Evolutionary conservation across 208 protist species (phyloP).

Genomic region (Leptomonas pyrrhocoris): DNA sequence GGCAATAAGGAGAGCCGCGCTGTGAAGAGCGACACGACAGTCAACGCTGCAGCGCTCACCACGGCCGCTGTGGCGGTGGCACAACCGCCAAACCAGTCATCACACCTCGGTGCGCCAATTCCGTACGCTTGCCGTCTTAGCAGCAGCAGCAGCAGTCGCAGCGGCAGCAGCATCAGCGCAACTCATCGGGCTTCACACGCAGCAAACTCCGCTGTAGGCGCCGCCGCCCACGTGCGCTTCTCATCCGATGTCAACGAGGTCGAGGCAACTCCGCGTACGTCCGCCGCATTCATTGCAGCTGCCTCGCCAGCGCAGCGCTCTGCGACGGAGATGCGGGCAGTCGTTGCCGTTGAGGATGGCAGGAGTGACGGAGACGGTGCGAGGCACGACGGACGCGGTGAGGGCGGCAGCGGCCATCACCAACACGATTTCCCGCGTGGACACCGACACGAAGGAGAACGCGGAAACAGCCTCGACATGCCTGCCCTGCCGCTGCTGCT

Average conservation of each 20-base stretch:
- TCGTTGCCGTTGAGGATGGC: neutral
- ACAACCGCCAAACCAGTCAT: too few relatives aligned
- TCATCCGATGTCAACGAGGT: slow-evolving; percentile 14
- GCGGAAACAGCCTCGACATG: neutral
- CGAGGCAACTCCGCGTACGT: slow-evolving; percentile 4
- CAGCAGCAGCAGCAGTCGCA: neutral
- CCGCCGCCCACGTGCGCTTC: slow-evolving; percentile 18
- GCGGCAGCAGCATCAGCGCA: neutral
- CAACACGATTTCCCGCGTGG: neutral
- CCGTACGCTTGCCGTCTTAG: too few relatives aligned
- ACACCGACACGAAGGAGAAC: neutral
- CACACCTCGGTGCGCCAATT: too few relatives aligned
- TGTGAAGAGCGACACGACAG: too few relatives aligned
- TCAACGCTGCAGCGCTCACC: too few relatives aligned
- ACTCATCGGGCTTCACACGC: neutral
- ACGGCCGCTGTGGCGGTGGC: too few relatives aligned
- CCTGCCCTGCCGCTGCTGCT: slow-evolving; percentile 15
- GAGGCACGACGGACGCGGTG: neutral
- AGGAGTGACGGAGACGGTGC: neutral
- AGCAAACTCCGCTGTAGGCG: neutral
- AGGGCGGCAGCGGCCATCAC: neutral
- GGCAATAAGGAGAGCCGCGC: too few relatives aligned
- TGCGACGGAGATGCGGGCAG: neutral
- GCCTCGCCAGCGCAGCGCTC: neutral
- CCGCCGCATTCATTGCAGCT: neutral